Evolutionary conservation across 768 basidiomycete species (phyloP).

Genomic region (Clitopilus hobsonii): DNA sequence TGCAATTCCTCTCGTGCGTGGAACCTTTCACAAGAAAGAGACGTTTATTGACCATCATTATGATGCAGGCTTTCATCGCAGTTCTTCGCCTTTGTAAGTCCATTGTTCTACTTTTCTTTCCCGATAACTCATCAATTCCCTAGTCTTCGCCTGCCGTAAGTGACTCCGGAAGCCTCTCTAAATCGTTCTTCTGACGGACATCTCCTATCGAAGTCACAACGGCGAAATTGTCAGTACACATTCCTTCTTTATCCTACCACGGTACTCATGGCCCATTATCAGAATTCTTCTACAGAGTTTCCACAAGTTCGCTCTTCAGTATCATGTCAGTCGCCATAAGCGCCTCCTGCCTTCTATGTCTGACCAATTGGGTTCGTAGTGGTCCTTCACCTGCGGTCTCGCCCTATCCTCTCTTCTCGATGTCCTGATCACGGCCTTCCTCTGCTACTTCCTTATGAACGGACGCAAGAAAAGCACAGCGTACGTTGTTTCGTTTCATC

Average conservation of each 20-base stretch:
- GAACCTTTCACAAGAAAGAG: background rate
- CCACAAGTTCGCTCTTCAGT: conserved; percentile 6
- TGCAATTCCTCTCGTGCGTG: conserved; percentile 26
- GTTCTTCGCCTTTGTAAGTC: conserved; percentile 24
- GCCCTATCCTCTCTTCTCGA: conserved; percentile 45
- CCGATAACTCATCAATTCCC: background rate
- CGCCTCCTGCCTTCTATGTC: background rate
- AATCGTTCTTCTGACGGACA: too few relatives aligned
- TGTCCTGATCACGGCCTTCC: conserved; percentile 39
- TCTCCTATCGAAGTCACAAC: too few relatives aligned
- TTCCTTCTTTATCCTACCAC: too few relatives aligned
- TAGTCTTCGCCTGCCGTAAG: conserved; percentile 22
- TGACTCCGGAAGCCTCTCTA: too few relatives aligned
- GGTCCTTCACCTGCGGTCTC: conserved; percentile 48
- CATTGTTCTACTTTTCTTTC: background rate
- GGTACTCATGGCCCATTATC: background rate
- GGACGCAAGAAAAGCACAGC: conserved; percentile 35
- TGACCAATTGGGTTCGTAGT: conserved; percentile 23
- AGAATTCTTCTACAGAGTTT: conserved; percentile 13
- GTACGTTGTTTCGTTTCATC: conserved; percentile 14
- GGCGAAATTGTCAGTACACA: conserved; percentile 9
- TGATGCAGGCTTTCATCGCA: conserved; percentile 21
- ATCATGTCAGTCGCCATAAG: conserved; percentile 4
- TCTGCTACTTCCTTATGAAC: conserved; percentile 37
- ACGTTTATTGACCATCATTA: background rate